phyloP scores from a whole-genome alignment of 2,329 filamentous ascomycete genomes.

The Cryphonectria carpinicola region DNA sequence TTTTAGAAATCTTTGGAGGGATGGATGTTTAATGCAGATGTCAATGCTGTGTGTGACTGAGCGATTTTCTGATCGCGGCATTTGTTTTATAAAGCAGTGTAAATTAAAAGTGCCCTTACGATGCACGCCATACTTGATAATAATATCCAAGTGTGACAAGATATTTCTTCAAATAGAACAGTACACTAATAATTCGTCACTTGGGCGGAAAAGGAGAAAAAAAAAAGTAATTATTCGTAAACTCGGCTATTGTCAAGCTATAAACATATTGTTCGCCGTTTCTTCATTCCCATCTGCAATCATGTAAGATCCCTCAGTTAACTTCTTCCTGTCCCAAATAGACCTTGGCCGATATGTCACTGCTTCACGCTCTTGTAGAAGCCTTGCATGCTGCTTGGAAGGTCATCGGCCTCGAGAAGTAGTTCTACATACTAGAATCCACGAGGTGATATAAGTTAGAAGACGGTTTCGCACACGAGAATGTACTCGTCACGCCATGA shows the following conservation, averaged over 20 bases:
- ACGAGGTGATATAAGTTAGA: neutral
- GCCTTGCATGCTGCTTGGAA: neutral
- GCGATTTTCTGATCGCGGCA: no score
- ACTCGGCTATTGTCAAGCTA: neutral
- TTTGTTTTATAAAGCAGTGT: neutral
- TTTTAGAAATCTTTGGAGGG: no score
- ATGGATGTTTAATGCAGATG: no score
- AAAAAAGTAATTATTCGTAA: no score
- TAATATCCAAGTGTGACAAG: neutral
- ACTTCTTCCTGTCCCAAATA: neutral
- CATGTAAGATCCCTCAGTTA: neutral
- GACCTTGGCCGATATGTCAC: neutral
- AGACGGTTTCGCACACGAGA: neutral
- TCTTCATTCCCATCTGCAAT: neutral
- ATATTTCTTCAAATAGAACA: neutral
- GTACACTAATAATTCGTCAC: no score
- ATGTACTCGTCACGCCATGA: neutral
- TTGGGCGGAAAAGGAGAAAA: no score
- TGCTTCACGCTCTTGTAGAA: neutral
- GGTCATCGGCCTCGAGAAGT: neutral
- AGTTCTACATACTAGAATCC: neutral
- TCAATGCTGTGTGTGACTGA: no score
- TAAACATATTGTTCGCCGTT: neutral
- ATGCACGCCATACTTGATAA: neutral
- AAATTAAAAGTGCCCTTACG: no score